A percentile compares a stretch with the other conserved stretches of the same genome.
These are phyloP conservation scores for Flagelloscypha sp. DNA, from an alignment of 768 basidiomycete species.

Conservation along the genomic window DNA sequence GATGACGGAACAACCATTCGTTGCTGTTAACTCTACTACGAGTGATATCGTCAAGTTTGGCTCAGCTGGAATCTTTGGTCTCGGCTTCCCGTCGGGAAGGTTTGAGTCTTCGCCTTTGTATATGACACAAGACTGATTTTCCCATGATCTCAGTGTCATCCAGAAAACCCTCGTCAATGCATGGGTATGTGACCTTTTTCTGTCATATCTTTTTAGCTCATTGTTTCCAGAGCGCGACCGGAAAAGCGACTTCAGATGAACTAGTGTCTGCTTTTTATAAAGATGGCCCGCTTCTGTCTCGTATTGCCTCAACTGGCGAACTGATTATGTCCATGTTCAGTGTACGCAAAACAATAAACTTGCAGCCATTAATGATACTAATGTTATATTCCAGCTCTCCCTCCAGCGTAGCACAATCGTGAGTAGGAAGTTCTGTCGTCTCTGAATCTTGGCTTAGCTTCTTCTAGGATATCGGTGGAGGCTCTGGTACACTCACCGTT, in stretches of 20 bases:
- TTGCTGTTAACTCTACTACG: slow-evolving; percentile 49
- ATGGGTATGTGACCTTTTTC: slow-evolving; percentile 9
- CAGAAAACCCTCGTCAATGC: slow-evolving; percentile 22
- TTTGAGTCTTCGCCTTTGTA: slow-evolving; percentile 15
- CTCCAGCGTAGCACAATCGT: slow-evolving; percentile 54
- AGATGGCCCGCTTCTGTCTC: slow-evolving; percentile 38
- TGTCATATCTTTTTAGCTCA: background rate
- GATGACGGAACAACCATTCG: slow-evolving; percentile 44
- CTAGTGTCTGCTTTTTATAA: slow-evolving; percentile 26
- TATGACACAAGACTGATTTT: slow-evolving; percentile 1
- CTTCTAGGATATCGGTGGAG: slow-evolving; percentile 51
- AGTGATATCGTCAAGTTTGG: slow-evolving; percentile 46
- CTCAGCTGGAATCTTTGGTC: slow-evolving; percentile 56
- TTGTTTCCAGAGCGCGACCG: slow-evolving; percentile 13
- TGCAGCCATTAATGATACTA: too few species aligned
- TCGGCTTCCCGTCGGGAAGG: slow-evolving; percentile 64
- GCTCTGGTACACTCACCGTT: slow-evolving; percentile 50
- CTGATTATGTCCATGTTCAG: slow-evolving; percentile 44
- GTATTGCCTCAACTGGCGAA: slow-evolving; percentile 34
- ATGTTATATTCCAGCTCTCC: slow-evolving; percentile 22
- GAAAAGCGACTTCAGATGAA: slow-evolving; percentile 22
- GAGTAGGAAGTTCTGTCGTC: too few species aligned
- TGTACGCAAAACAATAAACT: slow-evolving; percentile 18
- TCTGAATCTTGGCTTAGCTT: too few species aligned
- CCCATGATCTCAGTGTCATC: slow-evolving; percentile 24